Conservation (phyloP, 2,329 filamentous ascomycete species). For the Pseudocercospora vitis region DNA sequence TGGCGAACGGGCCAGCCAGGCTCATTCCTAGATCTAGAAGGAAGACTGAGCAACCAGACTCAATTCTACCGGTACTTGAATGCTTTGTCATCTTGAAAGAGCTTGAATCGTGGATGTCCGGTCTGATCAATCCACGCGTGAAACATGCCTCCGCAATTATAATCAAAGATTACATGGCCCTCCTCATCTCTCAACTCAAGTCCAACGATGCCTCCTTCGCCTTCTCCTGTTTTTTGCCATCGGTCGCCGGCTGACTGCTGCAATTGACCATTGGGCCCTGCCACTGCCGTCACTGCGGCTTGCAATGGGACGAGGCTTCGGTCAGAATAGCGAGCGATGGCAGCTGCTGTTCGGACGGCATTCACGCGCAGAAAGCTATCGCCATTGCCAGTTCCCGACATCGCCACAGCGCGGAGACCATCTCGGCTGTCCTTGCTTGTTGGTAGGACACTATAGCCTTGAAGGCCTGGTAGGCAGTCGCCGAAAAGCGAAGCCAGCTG, state of each 20-base stretch:
- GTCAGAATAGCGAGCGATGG: conserved; percentile 66
- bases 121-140: conserved; percentile 70
- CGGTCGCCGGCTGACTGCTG: conserved; percentile 71
- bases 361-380: conserved; percentile 77
- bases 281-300: conserved; percentile 62
- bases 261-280: conserved; percentile 71
- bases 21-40: neutral
- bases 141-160: conserved; percentile 87
- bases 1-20: neutral
- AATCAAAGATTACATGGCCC: conserved; percentile 69
- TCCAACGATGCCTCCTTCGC: conserved; percentile 82
- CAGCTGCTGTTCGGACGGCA: conserved; percentile 70
- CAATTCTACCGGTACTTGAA: neutral
- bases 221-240: conserved; percentile 74
- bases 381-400: conserved; percentile 65
- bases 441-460: conserved; percentile 24
- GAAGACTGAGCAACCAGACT: neutral
- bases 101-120: conserved; percentile 49
- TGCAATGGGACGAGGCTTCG: conserved; percentile 47
- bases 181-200: conserved; percentile 59
- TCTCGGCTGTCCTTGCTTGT: conserved; percentile 7
- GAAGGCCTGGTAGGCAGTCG: conserved; percentile 30
- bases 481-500: conserved; percentile 12
- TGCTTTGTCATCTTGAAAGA: conserved; percentile 22
- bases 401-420: conserved; percentile 31